A percentile compares a stretch with the other conserved stretches of the same genome.
These are phyloP conservation scores for Fusarium newnesense DNA, from an alignment of 2,329 filamentous ascomycete species.

Conservation along the genomic window DNA sequence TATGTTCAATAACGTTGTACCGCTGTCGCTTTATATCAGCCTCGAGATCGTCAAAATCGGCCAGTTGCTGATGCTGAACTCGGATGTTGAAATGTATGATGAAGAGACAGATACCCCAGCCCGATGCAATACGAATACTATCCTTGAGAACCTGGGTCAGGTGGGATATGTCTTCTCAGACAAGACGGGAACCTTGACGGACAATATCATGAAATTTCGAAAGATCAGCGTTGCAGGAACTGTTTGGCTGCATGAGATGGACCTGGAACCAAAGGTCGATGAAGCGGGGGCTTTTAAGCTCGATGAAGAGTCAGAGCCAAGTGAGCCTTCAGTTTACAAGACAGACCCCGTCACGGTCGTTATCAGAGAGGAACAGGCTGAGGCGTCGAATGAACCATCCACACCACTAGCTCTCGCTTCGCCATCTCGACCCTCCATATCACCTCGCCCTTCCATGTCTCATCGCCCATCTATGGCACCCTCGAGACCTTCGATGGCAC, in stretches of 20 bases:
- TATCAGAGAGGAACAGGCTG: conserved; percentile 46
- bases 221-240: conserved; percentile 91
- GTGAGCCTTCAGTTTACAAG: conserved; percentile 45
- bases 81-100: conserved; percentile 92
- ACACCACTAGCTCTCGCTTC: conserved; percentile 37
- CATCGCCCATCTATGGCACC: conserved; percentile 43
- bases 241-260: conserved; percentile 86
- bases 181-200: conserved; percentile 93
- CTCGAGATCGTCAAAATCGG: conserved; percentile 87
- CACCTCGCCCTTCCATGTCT: conserved; percentile 37
- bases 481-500: conserved; percentile 43
- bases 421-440: conserved; percentile 47
- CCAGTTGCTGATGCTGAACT: conserved; percentile 80
- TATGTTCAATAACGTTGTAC: conserved; percentile 97
- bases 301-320: conserved; percentile 35
- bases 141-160: conserved; percentile 93
- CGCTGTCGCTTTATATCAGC: conserved; percentile 89
- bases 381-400: conserved; percentile 5
- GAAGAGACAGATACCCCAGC: conserved; percentile 84
- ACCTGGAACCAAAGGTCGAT: conserved; percentile 61
- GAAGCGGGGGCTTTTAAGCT: conserved; percentile 32
- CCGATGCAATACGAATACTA: conserved; percentile 91
- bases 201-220: conserved; percentile 95
- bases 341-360: conserved; percentile 43
- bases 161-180: conserved; percentile 92